Evolutionary conservation across 257 asterid genomes (phyloP).

Genomic region (Petunia axillaris): DNA sequence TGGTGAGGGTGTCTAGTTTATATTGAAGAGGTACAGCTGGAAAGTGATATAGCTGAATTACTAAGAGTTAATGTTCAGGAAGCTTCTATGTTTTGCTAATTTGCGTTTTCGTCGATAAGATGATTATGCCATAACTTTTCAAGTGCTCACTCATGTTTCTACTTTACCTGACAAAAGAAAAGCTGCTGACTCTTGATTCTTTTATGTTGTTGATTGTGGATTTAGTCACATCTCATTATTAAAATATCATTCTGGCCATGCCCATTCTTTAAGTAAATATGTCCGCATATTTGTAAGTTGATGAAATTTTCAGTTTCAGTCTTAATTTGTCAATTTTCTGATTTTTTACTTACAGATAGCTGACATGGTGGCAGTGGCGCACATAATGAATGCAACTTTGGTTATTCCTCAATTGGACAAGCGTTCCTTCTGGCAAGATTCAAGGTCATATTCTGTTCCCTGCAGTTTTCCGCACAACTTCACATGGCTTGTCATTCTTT

Average conservation of each 20-base stretch:
- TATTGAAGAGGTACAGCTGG: constrained; percentile 6
- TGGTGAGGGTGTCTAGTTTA: background rate
- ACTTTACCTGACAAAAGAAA: too few relatives aligned
- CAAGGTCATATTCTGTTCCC: constrained; percentile 55
- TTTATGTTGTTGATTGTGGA: constrained; percentile 4
- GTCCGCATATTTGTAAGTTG: background rate
- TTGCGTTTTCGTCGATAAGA: background rate
- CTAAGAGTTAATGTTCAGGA: background rate
- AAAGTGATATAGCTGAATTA: background rate
- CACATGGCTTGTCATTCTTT: constrained; percentile 17
- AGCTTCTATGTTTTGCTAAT: constrained; percentile 6
- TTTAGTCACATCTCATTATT: background rate
- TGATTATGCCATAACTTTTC: background rate
- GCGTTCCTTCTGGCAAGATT: constrained; percentile 94
- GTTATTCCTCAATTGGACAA: constrained; percentile 93
- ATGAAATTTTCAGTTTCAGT: constrained; percentile 13
- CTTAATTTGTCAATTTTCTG: constrained; percentile 6
- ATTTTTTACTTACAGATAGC: constrained; percentile 66
- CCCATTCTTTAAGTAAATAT: background rate
- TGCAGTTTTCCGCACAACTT: background rate
- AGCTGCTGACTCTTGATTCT: background rate
- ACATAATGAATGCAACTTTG: constrained; percentile 85
- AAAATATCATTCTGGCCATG: constrained; percentile 6
- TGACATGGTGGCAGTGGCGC: constrained; percentile 99
- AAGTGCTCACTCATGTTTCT: background rate